A percentile compares a stretch with the other conserved stretches of the same genome.
Conservation (phyloP, 2,329 filamentous ascomycete genomes). For the Nemania serpens region DNA sequence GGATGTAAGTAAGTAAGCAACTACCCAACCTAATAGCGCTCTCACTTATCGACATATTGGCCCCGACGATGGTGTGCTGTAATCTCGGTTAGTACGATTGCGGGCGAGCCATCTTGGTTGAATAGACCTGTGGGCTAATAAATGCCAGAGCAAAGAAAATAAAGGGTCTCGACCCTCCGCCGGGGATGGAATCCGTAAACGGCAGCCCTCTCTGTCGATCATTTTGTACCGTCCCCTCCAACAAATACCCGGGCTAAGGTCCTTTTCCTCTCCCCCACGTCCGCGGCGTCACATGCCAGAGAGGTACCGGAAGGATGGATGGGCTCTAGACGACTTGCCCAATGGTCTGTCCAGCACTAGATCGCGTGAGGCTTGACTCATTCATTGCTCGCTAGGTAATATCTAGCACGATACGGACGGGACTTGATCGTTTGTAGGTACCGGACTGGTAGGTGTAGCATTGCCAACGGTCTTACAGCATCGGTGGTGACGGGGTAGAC, state of each 20-base stretch:
- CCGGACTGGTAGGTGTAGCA: background rate
- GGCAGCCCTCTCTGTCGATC: slow-evolving; percentile 18
- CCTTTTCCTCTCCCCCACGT: no score
- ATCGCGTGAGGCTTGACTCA: slow-evolving; percentile 16
- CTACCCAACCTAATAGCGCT: no score
- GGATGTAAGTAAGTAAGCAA: no score
- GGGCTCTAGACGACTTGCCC: background rate
- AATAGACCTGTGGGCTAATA: no score
- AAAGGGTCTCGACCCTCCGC: no score
- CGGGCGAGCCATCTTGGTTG: no score
- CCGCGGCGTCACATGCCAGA: background rate
- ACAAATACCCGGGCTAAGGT: background rate
- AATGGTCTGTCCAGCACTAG: background rate
- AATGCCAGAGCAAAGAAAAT: no score
- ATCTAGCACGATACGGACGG: background rate
- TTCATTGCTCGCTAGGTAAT: background rate
- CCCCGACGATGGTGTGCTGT: no score
- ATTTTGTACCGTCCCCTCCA: background rate
- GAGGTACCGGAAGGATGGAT: background rate
- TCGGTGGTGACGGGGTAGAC: no score
- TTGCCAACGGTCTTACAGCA: background rate
- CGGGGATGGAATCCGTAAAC: slow-evolving; percentile 6
- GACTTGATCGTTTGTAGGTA: background rate
- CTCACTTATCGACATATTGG: no score
- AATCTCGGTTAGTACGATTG: no score